Evolutionary conservation across 1,139 yeast species (phyloP).

Genomic region (Nakaseomyces uthaithaninus): DNA sequence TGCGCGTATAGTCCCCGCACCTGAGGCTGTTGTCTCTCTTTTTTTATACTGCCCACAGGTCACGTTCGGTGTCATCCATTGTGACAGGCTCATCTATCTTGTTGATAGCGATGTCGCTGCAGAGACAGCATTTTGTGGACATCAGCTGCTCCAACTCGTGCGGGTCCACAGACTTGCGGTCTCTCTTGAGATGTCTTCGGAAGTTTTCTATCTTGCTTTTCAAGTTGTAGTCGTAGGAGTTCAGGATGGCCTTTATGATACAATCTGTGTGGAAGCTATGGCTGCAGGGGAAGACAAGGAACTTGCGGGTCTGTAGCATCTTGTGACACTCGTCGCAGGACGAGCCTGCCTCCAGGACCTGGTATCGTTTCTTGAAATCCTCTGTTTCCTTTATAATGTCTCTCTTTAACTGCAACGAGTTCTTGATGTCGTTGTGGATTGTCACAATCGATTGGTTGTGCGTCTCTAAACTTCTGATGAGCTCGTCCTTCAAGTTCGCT

Average conservation of each 20-base stretch:
- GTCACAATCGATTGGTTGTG: slow-evolving; percentile 59
- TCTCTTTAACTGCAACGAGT: slow-evolving; percentile 56
- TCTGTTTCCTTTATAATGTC: slow-evolving; percentile 54
- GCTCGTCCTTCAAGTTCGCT: slow-evolving; percentile 76
- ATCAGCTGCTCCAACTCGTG: slow-evolving; percentile 49
- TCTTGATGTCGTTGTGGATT: slow-evolving; percentile 68
- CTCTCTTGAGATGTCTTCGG: slow-evolving; percentile 38
- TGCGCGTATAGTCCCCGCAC: too few species aligned
- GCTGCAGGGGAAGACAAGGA: slow-evolving; percentile 79
- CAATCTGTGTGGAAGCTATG: slow-evolving; percentile 92
- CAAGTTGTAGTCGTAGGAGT: slow-evolving; percentile 60
- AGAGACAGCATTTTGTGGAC: slow-evolving; percentile 63
- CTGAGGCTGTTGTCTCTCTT: too few species aligned
- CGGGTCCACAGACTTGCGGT: slow-evolving; percentile 23
- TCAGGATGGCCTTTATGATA: slow-evolving; percentile 49
- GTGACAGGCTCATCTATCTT: slow-evolving; percentile 52
- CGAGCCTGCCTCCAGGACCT: slow-evolving; percentile 73
- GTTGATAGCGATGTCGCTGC: slow-evolving; percentile 70
- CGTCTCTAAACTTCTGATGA: slow-evolving; percentile 66
- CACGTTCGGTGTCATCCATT: slow-evolving; percentile 18
- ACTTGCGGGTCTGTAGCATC: slow-evolving; percentile 63
- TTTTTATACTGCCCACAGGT: slow-evolving; percentile 22
- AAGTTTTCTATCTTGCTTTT: slow-evolving; percentile 53
- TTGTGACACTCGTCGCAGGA: slow-evolving; percentile 66
- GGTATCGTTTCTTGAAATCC: slow-evolving; percentile 42